phyloP scores from a whole-genome alignment of 768 basidiomycete species.

The Galerina marginata region DNA sequence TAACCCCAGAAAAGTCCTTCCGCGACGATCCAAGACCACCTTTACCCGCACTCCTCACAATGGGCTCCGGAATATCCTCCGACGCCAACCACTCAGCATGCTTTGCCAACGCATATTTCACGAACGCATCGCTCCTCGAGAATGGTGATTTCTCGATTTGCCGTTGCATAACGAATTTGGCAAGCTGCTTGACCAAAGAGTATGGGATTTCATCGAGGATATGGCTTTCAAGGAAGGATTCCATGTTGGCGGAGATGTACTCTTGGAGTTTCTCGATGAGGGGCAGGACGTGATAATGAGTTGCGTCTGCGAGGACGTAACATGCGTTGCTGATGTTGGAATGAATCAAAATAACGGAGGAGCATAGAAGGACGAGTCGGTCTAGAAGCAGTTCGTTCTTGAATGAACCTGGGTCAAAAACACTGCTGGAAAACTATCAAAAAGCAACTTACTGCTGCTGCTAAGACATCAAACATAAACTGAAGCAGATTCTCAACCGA shows the following conservation, averaged over 20 bases:
- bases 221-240: conserved; percentile 80
- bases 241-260: conserved; percentile 85
- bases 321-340: conserved; percentile 78
- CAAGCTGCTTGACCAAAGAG: conserved; percentile 70
- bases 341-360: conserved; percentile 69
- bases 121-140: conserved; percentile 59
- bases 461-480: conserved; percentile 87
- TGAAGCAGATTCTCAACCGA: conserved; percentile 80
- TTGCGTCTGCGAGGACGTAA: conserved; percentile 81
- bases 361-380: conserved; percentile 83
- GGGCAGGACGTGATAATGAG: conserved; percentile 71
- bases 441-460: conserved; percentile 68
- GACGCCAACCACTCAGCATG: conserved; percentile 72
- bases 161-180: conserved; percentile 54
- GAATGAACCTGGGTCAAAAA: not conserved
- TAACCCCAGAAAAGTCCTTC: conserved; percentile 18
- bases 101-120: conserved; percentile 59
- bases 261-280: conserved; percentile 75
- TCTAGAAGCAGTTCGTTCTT: conserved; percentile 92
- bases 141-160: conserved; percentile 74
- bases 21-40: conserved; percentile 8
- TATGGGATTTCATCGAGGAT: conserved; percentile 79
- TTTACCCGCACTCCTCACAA: conserved; percentile 38
- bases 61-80: conserved; percentile 70
- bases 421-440: not conserved